Evolutionary conservation across 1,139 yeast species (phyloP), one percentile per base, ranked within the genome.

Genomic region (Arxiozyma heterogenica): DNA sequence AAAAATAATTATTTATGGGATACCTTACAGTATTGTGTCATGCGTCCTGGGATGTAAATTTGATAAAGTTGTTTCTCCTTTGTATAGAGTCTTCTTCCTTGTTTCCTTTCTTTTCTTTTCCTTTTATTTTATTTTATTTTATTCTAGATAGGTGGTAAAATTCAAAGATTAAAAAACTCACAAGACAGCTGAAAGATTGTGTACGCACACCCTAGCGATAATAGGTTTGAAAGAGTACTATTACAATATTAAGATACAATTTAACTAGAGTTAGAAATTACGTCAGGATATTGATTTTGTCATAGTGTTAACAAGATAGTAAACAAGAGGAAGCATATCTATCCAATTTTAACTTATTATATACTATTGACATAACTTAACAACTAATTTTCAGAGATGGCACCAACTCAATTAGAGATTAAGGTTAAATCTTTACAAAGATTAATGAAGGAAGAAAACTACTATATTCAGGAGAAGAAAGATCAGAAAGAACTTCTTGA

Each of bases 341-440:
- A 30, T 30, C 2, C 11, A 30, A 30, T 30, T 12, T 30, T 8
- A 30, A 12, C 39, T 34, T 12, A 34, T 34, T 15, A 11, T 15
- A 12, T 34, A 34, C n/a, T 34, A 4, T 15, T 34, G 15, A 34
- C 39, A 34, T 34, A 12, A 12, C 17, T 2, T 34, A 12, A 4
- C 12, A 12, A 34, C 6, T 12, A 12, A 12, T 34, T 12, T 34
- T 15, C 39, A 34, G 39, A 34, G 51, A 89, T 87, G 91, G 79
- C 91, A 1, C 96, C 96, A 49, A 75, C 90, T 1, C 83, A 79
- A 58, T 70, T 87, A 53, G 87, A 86, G 62, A 88, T 90, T 70
- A 89, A 89, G 64, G 76, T 80, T 51, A 81, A 80, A 59, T 94
- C 96, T 3, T 75, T 90, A 53, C 79, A 79, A 59, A 77, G 96